phyloP scores from a whole-genome alignment of 164 flowering plant species.

The Litsea cubeba region DNA sequence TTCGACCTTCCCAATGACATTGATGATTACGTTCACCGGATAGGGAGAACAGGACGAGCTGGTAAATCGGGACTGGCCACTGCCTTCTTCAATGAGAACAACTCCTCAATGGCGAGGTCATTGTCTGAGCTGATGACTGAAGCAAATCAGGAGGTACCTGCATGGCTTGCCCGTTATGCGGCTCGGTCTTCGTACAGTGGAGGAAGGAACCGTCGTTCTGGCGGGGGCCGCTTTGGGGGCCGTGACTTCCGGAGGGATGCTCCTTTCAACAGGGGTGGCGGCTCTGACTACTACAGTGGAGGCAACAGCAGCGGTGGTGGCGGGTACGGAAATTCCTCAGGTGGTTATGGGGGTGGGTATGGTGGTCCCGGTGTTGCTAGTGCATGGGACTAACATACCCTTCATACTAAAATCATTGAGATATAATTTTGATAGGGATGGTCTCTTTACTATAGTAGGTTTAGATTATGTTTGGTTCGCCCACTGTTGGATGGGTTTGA shows the following conservation, averaged over 20 bases:
- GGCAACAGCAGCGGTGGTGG: conserved; percentile 27
- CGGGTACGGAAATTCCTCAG: conserved; percentile 30
- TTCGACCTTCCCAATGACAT: conserved; percentile 81
- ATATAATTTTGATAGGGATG: conserved; percentile 21
- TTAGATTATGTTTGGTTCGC: not conserved
- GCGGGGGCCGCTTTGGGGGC: conserved; percentile 66
- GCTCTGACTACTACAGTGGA: conserved; percentile 41
- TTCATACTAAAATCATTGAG: conserved; percentile 5
- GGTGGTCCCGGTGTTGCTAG: conserved; percentile 41
- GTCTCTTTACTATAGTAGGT: not conserved
- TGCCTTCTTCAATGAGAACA: conserved; percentile 71
- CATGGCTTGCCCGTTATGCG: conserved; percentile 63
- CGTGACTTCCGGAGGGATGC: conserved; percentile 58
- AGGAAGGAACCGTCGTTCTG: conserved; percentile 47
- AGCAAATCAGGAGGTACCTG: conserved; percentile 70
- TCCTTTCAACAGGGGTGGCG: conserved; percentile 32
- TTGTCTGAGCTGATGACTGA: conserved; percentile 66
- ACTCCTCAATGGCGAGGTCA: conserved; percentile 49
- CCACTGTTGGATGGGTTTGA: conserved; percentile 1
- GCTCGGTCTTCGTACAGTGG: conserved; percentile 46
- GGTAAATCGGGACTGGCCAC: conserved; percentile 69
- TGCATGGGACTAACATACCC: conserved; percentile 50
- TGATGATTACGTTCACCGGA: conserved; percentile 75
- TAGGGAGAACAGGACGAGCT: conserved; percentile 73
- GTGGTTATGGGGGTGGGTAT: conserved; percentile 31